Base-by-base conservation (phyloP, 2,329 filamentous ascomycete species). In the Colletotrichum shisoi region DNA sequence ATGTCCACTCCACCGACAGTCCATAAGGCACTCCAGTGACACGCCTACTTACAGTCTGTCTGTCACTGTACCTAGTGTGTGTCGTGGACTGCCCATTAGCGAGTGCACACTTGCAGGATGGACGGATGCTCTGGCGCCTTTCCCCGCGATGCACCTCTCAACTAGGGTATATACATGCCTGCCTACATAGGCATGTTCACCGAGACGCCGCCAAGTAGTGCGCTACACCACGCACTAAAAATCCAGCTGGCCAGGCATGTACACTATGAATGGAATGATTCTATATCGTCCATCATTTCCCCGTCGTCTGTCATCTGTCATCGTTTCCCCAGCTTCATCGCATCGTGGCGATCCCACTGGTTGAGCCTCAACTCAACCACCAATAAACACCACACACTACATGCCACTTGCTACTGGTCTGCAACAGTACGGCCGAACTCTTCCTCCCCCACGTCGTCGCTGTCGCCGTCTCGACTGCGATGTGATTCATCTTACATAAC, bases 121-220 rank as follows among this genome's bases (percentile, higher is more conserved):
- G 31, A 34, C 31, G 31, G 31, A 34, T 9, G 9, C 31, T 34
- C 8, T 56, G 21, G 19, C 53, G 34, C 37, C 12, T 11, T 39
- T 40, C 45, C 45, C 57, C 57, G 45, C 57, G 45, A 49, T 59
- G 57, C 45, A 51, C 31, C 45, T 37, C 45, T 3, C 7, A 40
- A 21, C n/a, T 52, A 21, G 19, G 52, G 7, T 24, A 8, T 34
- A 34, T 34, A 34, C 31, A 34, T 34, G 8, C 31, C 7, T 34
- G 31, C 31, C 31, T 34, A 34, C 31, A 8, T 9, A 34, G 31
- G 8, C 31, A 34, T 34, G 13, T 27, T 24, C 48, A 51, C 27
- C 48, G 27, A 4, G 13, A 46, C 19, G 27, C 17, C 9, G 27
- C 49, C 27, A 52, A 52, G 46, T 15, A 12, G 7, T 49, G 46